Evolutionary conservation across 441 rosid species (phyloP), one percentile per base, ranked within the genome.

Genomic region (Manihot esculenta): DNA sequence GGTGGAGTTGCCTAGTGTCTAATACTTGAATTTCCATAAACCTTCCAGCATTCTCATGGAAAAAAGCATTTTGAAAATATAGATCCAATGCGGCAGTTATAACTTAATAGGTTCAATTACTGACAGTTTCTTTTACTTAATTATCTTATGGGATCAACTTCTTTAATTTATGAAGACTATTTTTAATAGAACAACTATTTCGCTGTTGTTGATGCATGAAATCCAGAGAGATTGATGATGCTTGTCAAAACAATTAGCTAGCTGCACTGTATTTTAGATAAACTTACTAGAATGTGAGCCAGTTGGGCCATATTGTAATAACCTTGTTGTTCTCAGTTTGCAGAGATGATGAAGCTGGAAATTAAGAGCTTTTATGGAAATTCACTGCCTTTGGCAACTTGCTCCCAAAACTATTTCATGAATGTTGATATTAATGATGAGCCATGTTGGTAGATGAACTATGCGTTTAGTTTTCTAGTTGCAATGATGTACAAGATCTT

Each of bases 331-430:
- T 64, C 47, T 24, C 69, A 67, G 74, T 53, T 66, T 76, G 73
- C 76, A 66, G 74, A 17, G 59, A 73, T 51, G 67, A 76, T 24
- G 61, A 57, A 33, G 59, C 51, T 35, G 38, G 53, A 48, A 41
- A 0, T 4, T 18, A 3, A 33, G 30, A 15, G 13, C 11, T 7
- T 61, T 5, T 21, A 23, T 14, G 48, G 12, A 45, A 6, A 45
- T 20, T 21, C 54, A 12, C 4, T 7, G 5, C 33, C 67, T 8
- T 15, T 24, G 12, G 30, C 7, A 2, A 13, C 68, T 48, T 13
- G 24, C 27, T 53, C 47, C 20, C 3, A 9, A 27, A 41, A 18
- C n/a, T n/a, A 3, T 30, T 12, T 54, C 69, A 27, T 49, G 8
- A 51, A 42, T n/a, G 26, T 26, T 20, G 57, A 38, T 57, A 15